A percentile compares a stretch with the other conserved stretches of the same genome.
These are phyloP conservation scores for Fistulinella cinereoalba DNA, from an alignment of 1,284 basidiomycete species.

Conservation along the genomic window DNA sequence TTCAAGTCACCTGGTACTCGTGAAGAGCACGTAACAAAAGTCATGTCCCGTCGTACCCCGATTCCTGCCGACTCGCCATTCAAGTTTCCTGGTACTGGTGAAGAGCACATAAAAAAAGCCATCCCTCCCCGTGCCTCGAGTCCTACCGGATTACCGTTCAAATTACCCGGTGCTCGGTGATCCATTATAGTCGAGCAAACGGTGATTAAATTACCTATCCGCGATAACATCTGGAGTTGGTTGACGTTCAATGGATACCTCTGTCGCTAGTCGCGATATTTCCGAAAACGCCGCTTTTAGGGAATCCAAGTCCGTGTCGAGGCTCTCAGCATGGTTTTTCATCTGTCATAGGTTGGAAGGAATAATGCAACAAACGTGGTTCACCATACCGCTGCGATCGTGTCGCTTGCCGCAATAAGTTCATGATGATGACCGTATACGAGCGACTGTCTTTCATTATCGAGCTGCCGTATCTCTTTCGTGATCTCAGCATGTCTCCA, in stretches of 20 bases:
- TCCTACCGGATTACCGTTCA: too few species aligned
- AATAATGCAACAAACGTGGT: not conserved
- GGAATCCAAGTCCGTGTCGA: slow-evolving; percentile 79
- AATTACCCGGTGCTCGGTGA: too few species aligned
- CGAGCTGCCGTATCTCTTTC: slow-evolving; percentile 80
- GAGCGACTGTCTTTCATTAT: slow-evolving; percentile 84
- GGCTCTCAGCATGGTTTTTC: slow-evolving; percentile 78
- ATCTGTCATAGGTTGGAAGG: slow-evolving; percentile 48
- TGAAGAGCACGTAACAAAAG: too few species aligned
- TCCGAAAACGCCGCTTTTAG: slow-evolving; percentile 78
- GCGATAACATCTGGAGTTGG: not conserved
- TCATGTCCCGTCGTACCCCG: too few species aligned
- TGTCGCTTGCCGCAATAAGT: slow-evolving; percentile 88
- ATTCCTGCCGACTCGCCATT: too few species aligned
- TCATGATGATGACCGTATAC: slow-evolving; percentile 96
- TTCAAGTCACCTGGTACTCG: too few species aligned
- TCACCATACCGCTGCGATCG: slow-evolving; percentile 74
- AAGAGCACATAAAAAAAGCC: too few species aligned
- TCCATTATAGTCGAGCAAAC: too few species aligned
- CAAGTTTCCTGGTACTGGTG: too few species aligned
- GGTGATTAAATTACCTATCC: slow-evolving; percentile 8
- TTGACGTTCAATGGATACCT: slow-evolving; percentile 53
- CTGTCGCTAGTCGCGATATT: slow-evolving; percentile 73
- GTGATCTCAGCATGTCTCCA: slow-evolving; percentile 7
- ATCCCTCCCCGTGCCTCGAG: too few species aligned